Base-by-base conservation (phyloP, 2,329 filamentous ascomycete genomes). In the Colletotrichum scovillei region DNA sequence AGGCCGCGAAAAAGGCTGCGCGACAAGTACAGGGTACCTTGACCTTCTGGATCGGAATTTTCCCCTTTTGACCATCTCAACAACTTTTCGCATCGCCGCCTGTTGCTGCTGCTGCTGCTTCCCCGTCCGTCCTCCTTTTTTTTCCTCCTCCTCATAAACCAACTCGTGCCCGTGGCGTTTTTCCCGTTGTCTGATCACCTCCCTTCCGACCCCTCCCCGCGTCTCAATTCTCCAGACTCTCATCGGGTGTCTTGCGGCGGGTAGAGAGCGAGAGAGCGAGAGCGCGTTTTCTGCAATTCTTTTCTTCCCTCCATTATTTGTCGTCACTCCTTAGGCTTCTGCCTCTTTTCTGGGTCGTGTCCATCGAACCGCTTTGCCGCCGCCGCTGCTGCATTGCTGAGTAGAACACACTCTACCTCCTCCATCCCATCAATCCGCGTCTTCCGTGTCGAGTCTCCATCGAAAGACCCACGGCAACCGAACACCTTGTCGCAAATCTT, bases 261-360 rank as follows among this genome's bases (percentile, higher is more conserved):
- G 66, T 69, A 63, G 57, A 68, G 67, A 70, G 26, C 26, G 26
- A 28, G 67, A 62, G 68, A 69, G 72, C 14, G 38, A 35, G 32
- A 42, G 38, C 38, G 38, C 38, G 38, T 42, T 77, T 76, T 76
- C 76, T 74, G 76, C 75, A 73, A 74, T 76, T 70, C 74, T 75
- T 78, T 75, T 77, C 74, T 78, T 78, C 79, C 76, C 77, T 78
- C 80, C 76, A 78, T 78, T 79, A 42, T 78, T 81, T 80, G 76
- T 78, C 72, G 84, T 86, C 84, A 79, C 82, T 87, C 84, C 81
- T 86, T 86, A 78, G 73, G 64, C 69, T 74, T 8, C 73, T 76
- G 80, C 78, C 63, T 22, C 57, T 56, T 63, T 63, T 65, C 42
- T 58, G 55, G 59, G 8, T 55, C 26, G 28, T 72, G 65, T 59